Evolutionary conservation across 495 filamentous ascomycete species (phyloP).

Genomic region (Glutinoglossum americanum): DNA sequence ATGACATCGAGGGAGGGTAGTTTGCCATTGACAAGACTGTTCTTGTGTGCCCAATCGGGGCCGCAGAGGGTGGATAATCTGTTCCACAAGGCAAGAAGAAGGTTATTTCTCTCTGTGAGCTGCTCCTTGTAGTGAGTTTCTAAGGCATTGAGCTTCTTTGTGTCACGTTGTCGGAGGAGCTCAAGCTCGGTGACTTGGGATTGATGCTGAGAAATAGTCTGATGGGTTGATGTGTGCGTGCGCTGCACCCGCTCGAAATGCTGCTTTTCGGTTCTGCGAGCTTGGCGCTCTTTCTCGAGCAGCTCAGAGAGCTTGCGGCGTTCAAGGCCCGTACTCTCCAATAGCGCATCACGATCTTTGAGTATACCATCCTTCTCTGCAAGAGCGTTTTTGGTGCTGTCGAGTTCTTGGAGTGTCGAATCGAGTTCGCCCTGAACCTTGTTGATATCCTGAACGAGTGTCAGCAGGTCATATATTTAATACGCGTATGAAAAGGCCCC

Average conservation of each 20-base stretch:
- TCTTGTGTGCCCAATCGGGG: constrained; percentile 74
- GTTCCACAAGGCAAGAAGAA: constrained; percentile 73
- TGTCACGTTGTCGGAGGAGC: constrained; percentile 44
- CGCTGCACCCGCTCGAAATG: constrained; percentile 70
- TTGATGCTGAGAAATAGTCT: constrained; percentile 67
- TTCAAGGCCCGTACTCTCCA: constrained; percentile 77
- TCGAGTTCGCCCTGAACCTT: constrained; percentile 80
- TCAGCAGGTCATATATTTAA: constrained; percentile 9
- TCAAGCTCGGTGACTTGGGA: constrained; percentile 71
- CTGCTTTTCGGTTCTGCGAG: constrained; percentile 61
- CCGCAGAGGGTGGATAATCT: constrained; percentile 71
- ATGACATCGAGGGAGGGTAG: constrained; percentile 65
- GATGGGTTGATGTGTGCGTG: constrained; percentile 49
- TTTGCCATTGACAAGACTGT: constrained; percentile 73
- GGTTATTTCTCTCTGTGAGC: constrained; percentile 68
- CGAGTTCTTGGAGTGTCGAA: constrained; percentile 57
- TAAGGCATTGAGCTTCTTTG: constrained; percentile 45
- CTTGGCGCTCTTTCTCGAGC: constrained; percentile 75
- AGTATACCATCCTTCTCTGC: constrained; percentile 76
- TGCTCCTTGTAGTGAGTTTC: constrained; percentile 70
- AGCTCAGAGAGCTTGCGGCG: constrained; percentile 65
- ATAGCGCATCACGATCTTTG: constrained; percentile 73
- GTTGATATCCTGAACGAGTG: constrained; percentile 41
- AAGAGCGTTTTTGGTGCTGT: constrained; percentile 48
- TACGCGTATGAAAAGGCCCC: neutral